These are phyloP conservation scores for Colletotrichum magnum DNA, from an alignment of 2,329 filamentous ascomycete genomes.

Conservation along the genomic window DNA sequence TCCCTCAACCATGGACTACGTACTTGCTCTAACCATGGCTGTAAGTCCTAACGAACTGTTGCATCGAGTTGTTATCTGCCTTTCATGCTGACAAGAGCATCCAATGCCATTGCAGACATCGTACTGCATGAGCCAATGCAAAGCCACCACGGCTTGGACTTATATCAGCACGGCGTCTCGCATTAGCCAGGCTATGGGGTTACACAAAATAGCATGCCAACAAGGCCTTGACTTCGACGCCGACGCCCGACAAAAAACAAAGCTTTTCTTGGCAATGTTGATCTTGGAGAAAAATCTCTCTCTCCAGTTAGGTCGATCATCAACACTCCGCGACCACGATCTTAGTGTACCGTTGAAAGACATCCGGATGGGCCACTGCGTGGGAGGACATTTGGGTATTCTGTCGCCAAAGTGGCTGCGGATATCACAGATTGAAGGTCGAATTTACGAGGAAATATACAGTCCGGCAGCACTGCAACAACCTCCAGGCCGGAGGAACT, in stretches of 20 bases:
- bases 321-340: not conserved
- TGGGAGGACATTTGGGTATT: not conserved
- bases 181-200: conserved; percentile 1
- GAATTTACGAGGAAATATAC: conserved; percentile 4
- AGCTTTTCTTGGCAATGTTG: not conserved
- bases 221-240: not conserved
- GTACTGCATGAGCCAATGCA: not conserved
- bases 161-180: not conserved
- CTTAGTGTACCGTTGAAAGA: not conserved
- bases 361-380: not conserved
- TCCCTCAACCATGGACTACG: not conserved
- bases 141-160: not conserved
- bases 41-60: not conserved
- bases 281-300: conserved; percentile 3
- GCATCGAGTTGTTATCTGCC: not conserved
- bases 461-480: not conserved
- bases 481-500: not conserved
- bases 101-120: not conserved
- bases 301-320: not conserved
- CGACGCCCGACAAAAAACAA: not conserved
- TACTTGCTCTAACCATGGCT: not conserved
- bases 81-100: not conserved
- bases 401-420: not conserved
- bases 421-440: not conserved
- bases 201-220: not conserved